A percentile compares a stretch with the other conserved stretches of the same genome.
phyloP scores from a whole-genome alignment of 83 land plant species.

The Larix sibirica region DNA sequence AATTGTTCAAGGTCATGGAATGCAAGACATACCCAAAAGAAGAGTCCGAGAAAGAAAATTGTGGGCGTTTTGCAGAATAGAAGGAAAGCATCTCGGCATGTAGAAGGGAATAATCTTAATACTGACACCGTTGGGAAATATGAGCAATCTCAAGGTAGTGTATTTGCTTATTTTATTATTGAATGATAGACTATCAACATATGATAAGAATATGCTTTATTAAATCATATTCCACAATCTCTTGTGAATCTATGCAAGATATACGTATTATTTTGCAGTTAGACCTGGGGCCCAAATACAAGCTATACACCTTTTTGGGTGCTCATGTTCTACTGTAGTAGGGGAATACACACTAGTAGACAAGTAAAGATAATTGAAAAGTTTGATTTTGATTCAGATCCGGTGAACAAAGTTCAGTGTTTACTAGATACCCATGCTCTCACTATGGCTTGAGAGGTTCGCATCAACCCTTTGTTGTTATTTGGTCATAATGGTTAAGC shows the following conservation, averaged over 20 bases:
- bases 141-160: neutral
- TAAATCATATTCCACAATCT: neutral
- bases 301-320: neutral
- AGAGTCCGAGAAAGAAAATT: no score
- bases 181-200: neutral
- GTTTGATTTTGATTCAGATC: no score
- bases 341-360: neutral
- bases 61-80: no score
- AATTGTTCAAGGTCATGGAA: no score
- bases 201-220: neutral
- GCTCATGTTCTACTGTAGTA: neutral
- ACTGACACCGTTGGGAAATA: no score
- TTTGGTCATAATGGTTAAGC: no score
- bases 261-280: neutral
- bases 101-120: neutral
- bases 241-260: neutral
- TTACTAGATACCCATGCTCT: no score
- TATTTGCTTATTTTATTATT: neutral
- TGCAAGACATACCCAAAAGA: no score
- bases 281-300: neutral
- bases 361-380: no score
- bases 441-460: no score
- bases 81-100: neutral
- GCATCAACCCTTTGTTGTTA: no score
- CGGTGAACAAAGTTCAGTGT: no score